Conservation (phyloP, 1,284 basidiomycete species). For the Ganoderma leucocontextum region DNA sequence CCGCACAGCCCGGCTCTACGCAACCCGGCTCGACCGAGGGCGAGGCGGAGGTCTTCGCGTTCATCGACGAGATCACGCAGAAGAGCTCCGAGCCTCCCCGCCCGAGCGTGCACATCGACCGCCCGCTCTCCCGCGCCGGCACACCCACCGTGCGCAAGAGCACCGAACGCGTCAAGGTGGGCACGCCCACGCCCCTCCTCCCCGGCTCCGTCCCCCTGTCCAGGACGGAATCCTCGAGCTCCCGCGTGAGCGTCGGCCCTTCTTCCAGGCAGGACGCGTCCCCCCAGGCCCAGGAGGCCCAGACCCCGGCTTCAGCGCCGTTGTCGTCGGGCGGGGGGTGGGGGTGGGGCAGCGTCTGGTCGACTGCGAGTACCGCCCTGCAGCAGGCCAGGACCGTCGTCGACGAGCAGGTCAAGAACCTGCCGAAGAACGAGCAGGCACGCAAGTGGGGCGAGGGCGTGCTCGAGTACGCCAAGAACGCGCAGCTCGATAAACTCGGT, state of each 20-base stretch:
- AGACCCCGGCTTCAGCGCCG: conserved; percentile 19
- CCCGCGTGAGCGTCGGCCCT: conserved; percentile 37
- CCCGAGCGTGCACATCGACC: conserved; percentile 60
- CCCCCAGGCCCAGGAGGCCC: conserved; percentile 35
- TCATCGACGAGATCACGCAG: conserved; percentile 94
- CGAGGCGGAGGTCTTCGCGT: conserved; percentile 88
- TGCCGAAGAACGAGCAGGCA: conserved; percentile 84
- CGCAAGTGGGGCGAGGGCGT: conserved; percentile 75
- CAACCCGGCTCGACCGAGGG: conserved; percentile 51
- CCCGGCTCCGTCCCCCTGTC: conserved; percentile 47
- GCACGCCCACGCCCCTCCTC: conserved; percentile 50
- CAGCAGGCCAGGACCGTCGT: conserved; percentile 89
- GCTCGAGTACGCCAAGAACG: conserved; percentile 50
- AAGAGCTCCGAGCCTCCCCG: conserved; percentile 83
- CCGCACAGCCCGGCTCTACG: conserved; percentile 26
- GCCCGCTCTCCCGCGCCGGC: conserved; percentile 70
- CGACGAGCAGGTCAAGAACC: conserved; percentile 87
- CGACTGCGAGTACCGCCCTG: conserved; percentile 83
- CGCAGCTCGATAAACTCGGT: conserved; percentile 87
- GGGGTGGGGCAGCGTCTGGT: conserved; percentile 91
- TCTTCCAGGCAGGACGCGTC: conserved; percentile 36
- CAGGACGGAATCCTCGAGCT: conserved; percentile 42
- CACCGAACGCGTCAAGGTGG: conserved; percentile 78
- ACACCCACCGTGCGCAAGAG: conserved; percentile 80
- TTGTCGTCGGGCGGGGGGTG: conserved; percentile 54